Evolutionary conservation across 1,139 yeast genomes (phyloP).

Genomic region (Debaryomyces nepalensis): DNA sequence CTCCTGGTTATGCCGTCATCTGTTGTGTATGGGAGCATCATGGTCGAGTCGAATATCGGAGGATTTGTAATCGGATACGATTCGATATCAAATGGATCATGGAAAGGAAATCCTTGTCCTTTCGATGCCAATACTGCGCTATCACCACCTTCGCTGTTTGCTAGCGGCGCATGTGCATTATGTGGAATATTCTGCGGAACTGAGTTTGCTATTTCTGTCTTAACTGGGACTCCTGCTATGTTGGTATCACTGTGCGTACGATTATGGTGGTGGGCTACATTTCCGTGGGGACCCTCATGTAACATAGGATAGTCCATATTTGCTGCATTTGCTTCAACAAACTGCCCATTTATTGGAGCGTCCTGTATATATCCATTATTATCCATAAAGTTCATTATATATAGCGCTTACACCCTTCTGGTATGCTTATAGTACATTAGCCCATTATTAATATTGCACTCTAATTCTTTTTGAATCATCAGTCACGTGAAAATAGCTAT

Average conservation of each 20-base stretch:
- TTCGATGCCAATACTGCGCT: not conserved
- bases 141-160: not conserved
- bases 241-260: too few species aligned
- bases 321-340: not conserved
- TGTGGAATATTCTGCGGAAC: not conserved
- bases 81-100: constrained; percentile 47
- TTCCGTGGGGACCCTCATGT: not conserved
- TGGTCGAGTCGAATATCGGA: constrained; percentile 61
- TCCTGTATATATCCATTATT: not conserved
- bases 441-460: not conserved
- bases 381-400: not conserved
- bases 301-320: constrained; percentile 1
- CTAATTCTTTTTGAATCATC: not conserved
- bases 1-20: constrained; percentile 54
- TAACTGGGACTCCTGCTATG: not conserved
- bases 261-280: not conserved
- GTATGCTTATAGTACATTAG: too few species aligned
- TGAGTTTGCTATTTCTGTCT: not conserved
- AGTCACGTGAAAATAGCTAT: not conserved
- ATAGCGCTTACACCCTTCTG: too few species aligned
- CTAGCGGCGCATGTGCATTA: not conserved
- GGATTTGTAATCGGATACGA: constrained; percentile 68
- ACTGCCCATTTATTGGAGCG: not conserved
- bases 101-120: constrained; percentile 19
- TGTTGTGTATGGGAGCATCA: constrained; percentile 44